Conservation (phyloP, 805 yeast genomes). For the Pichia pseudocactophila region DNA sequence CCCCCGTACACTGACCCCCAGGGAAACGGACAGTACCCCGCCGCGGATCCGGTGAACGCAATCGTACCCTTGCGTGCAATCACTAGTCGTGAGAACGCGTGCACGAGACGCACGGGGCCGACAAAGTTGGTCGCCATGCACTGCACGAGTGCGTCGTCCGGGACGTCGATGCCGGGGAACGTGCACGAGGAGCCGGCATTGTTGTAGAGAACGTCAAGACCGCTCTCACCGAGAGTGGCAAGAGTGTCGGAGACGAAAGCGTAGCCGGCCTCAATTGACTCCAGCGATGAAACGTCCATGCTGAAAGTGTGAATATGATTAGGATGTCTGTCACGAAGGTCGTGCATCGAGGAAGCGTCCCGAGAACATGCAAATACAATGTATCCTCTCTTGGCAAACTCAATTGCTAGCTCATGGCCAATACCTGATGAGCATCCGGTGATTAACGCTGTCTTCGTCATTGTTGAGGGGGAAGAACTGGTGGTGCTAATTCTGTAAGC, state of each 20-base stretch:
- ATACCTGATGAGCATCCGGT: slow-evolving; percentile 58
- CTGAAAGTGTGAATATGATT: slow-evolving; percentile 36
- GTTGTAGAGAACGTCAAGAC: slow-evolving; percentile 53
- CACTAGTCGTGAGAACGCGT: slow-evolving; percentile 36
- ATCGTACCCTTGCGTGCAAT: slow-evolving; percentile 62
- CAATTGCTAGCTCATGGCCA: slow-evolving; percentile 40
- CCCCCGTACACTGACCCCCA: slow-evolving; percentile 60
- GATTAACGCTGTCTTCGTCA: slow-evolving; percentile 34
- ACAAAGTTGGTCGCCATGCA: slow-evolving; percentile 60
- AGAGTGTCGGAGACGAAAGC: slow-evolving; percentile 28
- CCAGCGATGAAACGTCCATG: slow-evolving; percentile 50
- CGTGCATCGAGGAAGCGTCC: slow-evolving; percentile 51
- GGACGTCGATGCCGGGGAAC: slow-evolving; percentile 58
- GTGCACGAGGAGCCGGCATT: slow-evolving; percentile 60
- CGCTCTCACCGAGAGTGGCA: slow-evolving; percentile 16
- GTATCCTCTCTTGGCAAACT: slow-evolving; percentile 35
- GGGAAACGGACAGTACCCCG: slow-evolving; percentile 62
- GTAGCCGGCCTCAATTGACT: slow-evolving; percentile 38
- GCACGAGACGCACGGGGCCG: slow-evolving; percentile 56
- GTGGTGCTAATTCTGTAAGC: no score
- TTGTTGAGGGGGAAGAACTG: neutral
- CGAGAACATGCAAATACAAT: slow-evolving; percentile 70
- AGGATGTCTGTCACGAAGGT: slow-evolving; percentile 31
- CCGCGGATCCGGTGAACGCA: slow-evolving; percentile 66
- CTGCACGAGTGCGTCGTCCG: slow-evolving; percentile 37